A percentile compares a stretch with the other conserved stretches of the same genome.
phyloP scores from a whole-genome alignment of 2,329 filamentous ascomycete species.

The Emmonsiellopsis sp. region DNA sequence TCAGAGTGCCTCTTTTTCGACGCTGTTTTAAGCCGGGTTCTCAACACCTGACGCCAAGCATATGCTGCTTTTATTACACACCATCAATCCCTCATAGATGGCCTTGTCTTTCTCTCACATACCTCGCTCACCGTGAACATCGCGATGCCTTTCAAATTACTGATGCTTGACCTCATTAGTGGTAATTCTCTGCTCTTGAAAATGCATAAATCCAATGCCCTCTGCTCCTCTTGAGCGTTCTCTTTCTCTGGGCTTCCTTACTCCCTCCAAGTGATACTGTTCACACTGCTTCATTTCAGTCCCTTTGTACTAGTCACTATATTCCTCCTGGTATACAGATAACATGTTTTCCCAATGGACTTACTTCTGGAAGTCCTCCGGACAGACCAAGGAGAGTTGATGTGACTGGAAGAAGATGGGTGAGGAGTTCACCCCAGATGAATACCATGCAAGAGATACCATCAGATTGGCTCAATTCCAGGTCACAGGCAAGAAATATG shows the following conservation, averaged over 20 bases:
- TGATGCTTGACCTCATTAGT: neutral
- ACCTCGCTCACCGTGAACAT: neutral
- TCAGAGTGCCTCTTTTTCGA: neutral
- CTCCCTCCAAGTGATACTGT: neutral
- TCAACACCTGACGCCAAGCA: neutral
- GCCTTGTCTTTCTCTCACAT: neutral
- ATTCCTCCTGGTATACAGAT: neutral
- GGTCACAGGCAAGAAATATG: slow-evolving; percentile 7
- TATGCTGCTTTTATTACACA: neutral
- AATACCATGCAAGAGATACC: neutral
- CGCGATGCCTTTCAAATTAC: neutral
- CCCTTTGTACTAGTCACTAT: neutral
- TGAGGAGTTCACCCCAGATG: slow-evolving; percentile 1
- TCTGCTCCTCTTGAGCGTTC: neutral
- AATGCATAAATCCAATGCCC: slow-evolving; percentile 3
- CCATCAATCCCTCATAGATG: neutral
- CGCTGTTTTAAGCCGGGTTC: neutral
- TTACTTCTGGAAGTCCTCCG: slow-evolving; percentile 1
- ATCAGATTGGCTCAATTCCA: slow-evolving; percentile 1
- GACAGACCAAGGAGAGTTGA: neutral
- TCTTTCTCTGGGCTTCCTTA: neutral
- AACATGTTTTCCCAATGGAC: slow-evolving; percentile 1
- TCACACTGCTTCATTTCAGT: slow-evolving; percentile 1
- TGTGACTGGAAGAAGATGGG: neutral
- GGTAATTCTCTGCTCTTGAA: neutral